Evolutionary conservation across 2,329 filamentous ascomycete species (phyloP).

Genomic region (Ramularia endophylla): DNA sequence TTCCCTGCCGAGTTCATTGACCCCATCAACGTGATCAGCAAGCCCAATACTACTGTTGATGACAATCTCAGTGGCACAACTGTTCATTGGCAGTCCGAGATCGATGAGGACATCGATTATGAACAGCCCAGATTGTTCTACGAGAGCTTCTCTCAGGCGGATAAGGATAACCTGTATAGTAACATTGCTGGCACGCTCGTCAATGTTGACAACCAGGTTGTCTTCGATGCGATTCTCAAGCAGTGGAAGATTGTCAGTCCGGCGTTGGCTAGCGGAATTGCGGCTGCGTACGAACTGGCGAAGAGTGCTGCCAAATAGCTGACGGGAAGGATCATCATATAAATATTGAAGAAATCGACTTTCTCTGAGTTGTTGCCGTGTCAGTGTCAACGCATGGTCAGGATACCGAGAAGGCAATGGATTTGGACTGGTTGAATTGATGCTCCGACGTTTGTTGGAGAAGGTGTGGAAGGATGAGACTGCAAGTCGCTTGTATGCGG

Average conservation of each 20-base stretch:
- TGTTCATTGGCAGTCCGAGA: conserved; percentile 20
- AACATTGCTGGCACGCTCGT: conserved; percentile 27
- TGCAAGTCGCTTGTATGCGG: too few relatives aligned
- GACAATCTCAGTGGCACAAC: conserved; percentile 16
- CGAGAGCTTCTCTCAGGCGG: conserved; percentile 20
- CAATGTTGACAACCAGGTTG: conserved; percentile 23
- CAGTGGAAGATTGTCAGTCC: conserved; percentile 20
- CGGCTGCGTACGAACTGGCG: conserved; percentile 11
- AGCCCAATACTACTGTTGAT: conserved; percentile 19
- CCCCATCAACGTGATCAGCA: conserved; percentile 22
- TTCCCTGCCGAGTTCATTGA: conserved; percentile 25
- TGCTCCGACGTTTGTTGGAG: too few relatives aligned
- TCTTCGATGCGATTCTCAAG: conserved; percentile 19
- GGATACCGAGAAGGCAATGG: too few relatives aligned
- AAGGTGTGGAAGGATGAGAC: too few relatives aligned
- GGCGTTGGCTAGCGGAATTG: conserved; percentile 12
- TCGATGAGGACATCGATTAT: conserved; percentile 24
- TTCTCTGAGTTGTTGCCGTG: too few relatives aligned
- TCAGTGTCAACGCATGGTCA: too few relatives aligned
- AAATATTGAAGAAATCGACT: too few relatives aligned
- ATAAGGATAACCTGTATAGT: conserved; percentile 23
- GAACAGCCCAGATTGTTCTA: conserved; percentile 27
- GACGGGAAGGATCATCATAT: too few relatives aligned
- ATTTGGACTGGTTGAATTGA: too few relatives aligned
- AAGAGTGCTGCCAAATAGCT: not conserved